Evolutionary conservation across 805 yeast species (phyloP), one percentile per base, ranked within the genome.

Genomic region (Nadsonia fulvescens): DNA sequence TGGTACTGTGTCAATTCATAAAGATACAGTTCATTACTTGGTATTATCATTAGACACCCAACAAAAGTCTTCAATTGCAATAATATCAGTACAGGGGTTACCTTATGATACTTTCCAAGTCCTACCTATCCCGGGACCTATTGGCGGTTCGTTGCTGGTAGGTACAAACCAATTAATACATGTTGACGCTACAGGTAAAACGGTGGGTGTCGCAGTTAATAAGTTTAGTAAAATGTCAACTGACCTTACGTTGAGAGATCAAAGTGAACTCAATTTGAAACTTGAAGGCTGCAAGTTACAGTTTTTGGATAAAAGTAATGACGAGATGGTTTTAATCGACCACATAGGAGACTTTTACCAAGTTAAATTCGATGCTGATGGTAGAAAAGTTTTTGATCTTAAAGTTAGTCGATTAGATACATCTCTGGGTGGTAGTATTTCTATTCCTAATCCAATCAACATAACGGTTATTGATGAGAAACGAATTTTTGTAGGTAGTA

Each of bases 161-260:
- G 94, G 95, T 1, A 61, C 74, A 18, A 82, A 83, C 43, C 77
- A 74, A 38, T 37, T 83, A 6, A 52, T 79, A 7, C 83, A 78
- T 47, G 63, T 81, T 10, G 93, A 83, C 42, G 68, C 78, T 15
- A 64, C 79, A 2, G 91, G 92, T 3, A 65, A 71, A 16, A 41
- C 59, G 3, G 61, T 66, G 32, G 72, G 79, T 14, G 53, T 71
- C 2, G 69, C 73, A 3, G 65, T 73, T 2, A 77, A 77, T 42
- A 48, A 54, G 37, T 64, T 67, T 15, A 35, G 54, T 2, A 43
- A 44, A 9, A 41, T 53, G 15, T 51, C 70, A 1, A 45, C 50
- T 25, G 43, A 60, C 48, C 41, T 48, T 28, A 33, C 63, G 23
- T 37, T 40, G 12, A 27, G 21, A 18, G 73, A 73, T 44, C 61